Evolutionary conservation across 1,284 basidiomycete species (phyloP).

Genomic region (Pascua guehoae): DNA sequence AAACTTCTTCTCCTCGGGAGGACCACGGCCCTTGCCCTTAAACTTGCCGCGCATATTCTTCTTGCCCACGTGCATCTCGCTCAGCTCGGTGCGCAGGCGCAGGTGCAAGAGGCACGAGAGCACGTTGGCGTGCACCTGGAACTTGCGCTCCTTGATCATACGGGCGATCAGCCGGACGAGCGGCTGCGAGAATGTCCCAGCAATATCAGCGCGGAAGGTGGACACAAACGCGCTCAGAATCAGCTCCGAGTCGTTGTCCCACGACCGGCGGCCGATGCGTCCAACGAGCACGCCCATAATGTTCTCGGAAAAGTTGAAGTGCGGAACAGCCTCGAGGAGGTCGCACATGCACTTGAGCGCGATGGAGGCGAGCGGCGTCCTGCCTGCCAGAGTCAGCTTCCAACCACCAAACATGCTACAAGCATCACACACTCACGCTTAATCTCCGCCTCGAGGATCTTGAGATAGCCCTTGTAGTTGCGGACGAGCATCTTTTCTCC

Average conservation of each 20-base stretch:
- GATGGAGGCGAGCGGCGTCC: conserved; percentile 65
- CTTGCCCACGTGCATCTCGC: conserved; percentile 52
- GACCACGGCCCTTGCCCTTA: conserved; percentile 56
- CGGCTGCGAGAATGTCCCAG: conserved; percentile 78
- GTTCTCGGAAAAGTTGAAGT: conserved; percentile 97
- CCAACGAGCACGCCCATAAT: conserved; percentile 84
- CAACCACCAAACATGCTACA: neutral
- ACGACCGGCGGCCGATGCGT: conserved; percentile 75
- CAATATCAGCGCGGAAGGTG: conserved; percentile 75
- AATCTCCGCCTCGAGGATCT: conserved; percentile 76
- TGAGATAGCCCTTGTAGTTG: conserved; percentile 85
- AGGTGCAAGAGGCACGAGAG: conserved; percentile 80
- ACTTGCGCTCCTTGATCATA: conserved; percentile 92
- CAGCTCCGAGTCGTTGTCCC: conserved; percentile 80
- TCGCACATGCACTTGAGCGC: conserved; percentile 83
- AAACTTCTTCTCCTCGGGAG: conserved; percentile 56
- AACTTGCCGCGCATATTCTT: conserved; percentile 32
- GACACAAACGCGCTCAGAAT: conserved; percentile 75
- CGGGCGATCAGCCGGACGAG: conserved; percentile 86
- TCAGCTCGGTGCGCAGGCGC: conserved; percentile 82
- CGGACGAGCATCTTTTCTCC: conserved; percentile 94
- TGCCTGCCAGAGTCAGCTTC: conserved; percentile 54
- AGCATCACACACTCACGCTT: conserved; percentile 60
- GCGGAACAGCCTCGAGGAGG: conserved; percentile 74
- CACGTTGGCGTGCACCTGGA: conserved; percentile 83